Percentiles rank a stretch among this genome's conserved stretches.
phyloP scores from a whole-genome alignment of 106 monocot genomes.

The Allium sativum region DNA sequence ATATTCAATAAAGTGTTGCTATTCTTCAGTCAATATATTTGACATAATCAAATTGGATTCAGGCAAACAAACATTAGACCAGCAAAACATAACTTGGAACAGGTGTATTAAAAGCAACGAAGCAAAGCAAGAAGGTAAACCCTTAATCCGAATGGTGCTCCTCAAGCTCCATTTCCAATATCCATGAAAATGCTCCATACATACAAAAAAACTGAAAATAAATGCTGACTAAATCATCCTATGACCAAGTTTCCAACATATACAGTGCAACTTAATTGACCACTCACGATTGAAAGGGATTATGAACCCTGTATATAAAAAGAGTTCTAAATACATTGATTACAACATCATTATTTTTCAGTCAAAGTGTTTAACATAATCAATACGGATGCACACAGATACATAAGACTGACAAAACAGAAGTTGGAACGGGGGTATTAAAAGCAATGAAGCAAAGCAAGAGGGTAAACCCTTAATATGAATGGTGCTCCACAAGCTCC shows the following conservation, averaged over 20 bases:
- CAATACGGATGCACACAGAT: not conserved
- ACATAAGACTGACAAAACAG: conserved; percentile 3
- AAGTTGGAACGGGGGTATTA: conserved; percentile 8
- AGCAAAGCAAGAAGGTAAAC: conserved; percentile 52
- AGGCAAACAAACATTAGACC: too few species aligned
- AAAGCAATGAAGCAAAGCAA: conserved; percentile 54
- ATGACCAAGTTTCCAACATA: conserved; percentile 73
- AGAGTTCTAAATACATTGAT: not conserved
- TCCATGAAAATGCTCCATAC: conserved; percentile 46
- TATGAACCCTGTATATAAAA: conserved; percentile 14
- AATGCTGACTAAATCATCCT: conserved; percentile 30
- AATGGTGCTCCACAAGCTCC: conserved; percentile 68
- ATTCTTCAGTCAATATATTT: too few species aligned
- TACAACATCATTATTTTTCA: not conserved
- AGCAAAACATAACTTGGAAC: conserved; percentile 1
- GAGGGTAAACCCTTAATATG: conserved; percentile 32
- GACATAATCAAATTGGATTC: too few species aligned
- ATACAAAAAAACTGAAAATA: conserved; percentile 29
- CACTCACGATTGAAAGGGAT: conserved; percentile 36
- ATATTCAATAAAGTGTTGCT: not conserved
- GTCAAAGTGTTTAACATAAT: not conserved
- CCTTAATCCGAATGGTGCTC: conserved; percentile 43
- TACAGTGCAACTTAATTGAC: conserved; percentile 48
- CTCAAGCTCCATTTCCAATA: conserved; percentile 57
- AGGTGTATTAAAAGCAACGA: conserved; percentile 26